These are phyloP conservation scores for Ophiocordyceps camponoti-leonardi DNA, from an alignment of 2,329 filamentous ascomycete genomes.

Conservation along the genomic window DNA sequence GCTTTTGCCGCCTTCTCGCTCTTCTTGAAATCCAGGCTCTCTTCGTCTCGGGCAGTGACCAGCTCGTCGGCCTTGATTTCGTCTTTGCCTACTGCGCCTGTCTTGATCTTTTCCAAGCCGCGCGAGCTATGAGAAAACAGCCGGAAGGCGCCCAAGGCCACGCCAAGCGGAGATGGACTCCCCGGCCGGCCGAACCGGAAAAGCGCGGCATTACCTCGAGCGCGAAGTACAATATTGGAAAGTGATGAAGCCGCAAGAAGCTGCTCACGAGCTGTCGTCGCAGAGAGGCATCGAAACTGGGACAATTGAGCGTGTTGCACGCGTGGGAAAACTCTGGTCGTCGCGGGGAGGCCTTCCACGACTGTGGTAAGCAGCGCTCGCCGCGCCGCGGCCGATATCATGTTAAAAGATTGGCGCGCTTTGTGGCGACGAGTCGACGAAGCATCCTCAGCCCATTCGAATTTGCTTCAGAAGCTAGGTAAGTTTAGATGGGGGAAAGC, in stretches of 20 bases:
- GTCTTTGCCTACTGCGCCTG: conserved; percentile 19
- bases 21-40: conserved; percentile 33
- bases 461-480: not conserved
- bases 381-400: conserved; percentile 32
- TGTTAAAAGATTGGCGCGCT: conserved; percentile 16
- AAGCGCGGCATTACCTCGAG: not conserved
- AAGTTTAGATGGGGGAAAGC: not conserved
- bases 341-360: conserved; percentile 3
- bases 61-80: conserved; percentile 14
- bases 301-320: not conserved
- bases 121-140: conserved; percentile 12
- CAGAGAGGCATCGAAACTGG: not conserved
- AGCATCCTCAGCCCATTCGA: conserved; percentile 12
- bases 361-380: conserved; percentile 30
- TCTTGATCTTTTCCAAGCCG: conserved; percentile 9
- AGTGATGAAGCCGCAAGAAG: not conserved
- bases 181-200: not conserved
- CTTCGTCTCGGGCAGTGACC: conserved; percentile 3
- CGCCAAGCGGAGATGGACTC: not conserved
- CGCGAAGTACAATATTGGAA: not conserved
- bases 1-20: conserved; percentile 78
- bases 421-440: conserved; percentile 6
- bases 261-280: not conserved
- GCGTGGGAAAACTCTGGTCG: not conserved
- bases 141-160: conserved; percentile 7